Evolutionary conservation across 495 filamentous ascomycete species (phyloP), one percentile per base, ranked within the genome.

Genomic region (Endocarpon pusillum): DNA sequence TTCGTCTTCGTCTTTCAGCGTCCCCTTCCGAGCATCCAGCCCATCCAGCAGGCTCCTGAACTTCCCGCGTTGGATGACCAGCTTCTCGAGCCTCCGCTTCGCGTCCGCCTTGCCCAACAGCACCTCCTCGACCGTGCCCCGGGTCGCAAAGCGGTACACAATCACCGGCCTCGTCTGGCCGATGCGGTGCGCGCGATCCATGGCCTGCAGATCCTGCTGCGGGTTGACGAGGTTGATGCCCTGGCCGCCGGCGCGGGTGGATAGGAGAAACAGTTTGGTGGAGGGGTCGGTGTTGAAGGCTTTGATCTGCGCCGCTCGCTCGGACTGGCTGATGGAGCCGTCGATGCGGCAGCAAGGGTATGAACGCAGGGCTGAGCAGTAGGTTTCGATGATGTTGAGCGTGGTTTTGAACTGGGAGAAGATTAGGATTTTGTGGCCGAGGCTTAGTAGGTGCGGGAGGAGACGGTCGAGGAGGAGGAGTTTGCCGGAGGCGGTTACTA

Each of bases 351-450:
- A 93, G 33, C 81, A 66, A 11, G 71, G 64, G 83, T 82, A 94
- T 5, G 57, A 54, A 3, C 75, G 75, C 1, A 94, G 60, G 1
- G 68, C 60, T 1, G 57, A 60, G 28, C 76, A 82, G 66, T 89
- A 97, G 42, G 84, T 76, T 42, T 91, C 71, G 20, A 97, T 61
- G 28, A 97, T 78, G 47, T 94, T 85, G 3, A 97, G 71, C 45
- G 91, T 84, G 2, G 74, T 86, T 34, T 86, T 89, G 59, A 97
- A 97, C 46, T 97, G 89, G 0, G 81, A 87, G 60, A 97, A 97
- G 44, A 97, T 83, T 38, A 97, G 71, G 22, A 94, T 72, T 49
- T 94, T 94, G 54, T 94, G 87, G 21, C 71, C 75, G 22, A 71
- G 67, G 4, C 62, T 42, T 33, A 97, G 73, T 4, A 97, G 64